phyloP scores from a whole-genome alignment of 2,329 filamentous ascomycete species.

The Phoma sp. region DNA sequence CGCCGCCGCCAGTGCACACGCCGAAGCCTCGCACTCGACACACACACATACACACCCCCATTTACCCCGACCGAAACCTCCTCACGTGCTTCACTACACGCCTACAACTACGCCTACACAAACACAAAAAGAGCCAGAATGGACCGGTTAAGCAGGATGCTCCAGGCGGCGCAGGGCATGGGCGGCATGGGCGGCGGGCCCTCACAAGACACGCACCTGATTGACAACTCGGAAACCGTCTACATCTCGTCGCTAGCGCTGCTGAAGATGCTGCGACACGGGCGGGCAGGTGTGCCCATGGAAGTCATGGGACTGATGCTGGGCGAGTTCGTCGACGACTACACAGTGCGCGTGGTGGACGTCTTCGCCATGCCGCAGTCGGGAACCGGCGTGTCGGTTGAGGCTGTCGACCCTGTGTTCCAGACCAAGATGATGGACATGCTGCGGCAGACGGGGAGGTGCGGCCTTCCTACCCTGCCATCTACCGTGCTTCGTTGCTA shows the following conservation, averaged over 20 bases:
- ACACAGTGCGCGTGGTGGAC: conserved; percentile 96
- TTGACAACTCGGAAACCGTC: conserved; percentile 99
- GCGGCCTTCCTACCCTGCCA: conserved; percentile 26
- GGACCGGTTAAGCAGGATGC: conserved; percentile 91
- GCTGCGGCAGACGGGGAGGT: conserved; percentile 96
- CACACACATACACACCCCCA: background rate
- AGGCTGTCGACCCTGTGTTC: conserved; percentile 97
- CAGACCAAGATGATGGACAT: conserved; percentile 99
- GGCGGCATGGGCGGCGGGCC: conserved; percentile 65
- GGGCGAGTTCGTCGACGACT: conserved; percentile 98
- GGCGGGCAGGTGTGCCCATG: conserved; percentile 97
- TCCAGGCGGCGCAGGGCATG: conserved; percentile 72
- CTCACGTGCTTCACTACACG: background rate
- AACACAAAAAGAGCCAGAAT: conserved; percentile 55
- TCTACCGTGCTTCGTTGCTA: conserved; percentile 23
- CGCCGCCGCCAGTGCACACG: background rate
- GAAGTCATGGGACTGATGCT: conserved; percentile 99
- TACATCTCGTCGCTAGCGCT: conserved; percentile 98
- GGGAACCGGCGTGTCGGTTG: conserved; percentile 96
- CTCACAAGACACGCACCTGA: conserved; percentile 77
- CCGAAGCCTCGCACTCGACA: background rate
- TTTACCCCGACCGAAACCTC: background rate
- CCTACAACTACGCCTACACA: background rate
- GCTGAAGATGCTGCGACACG: conserved; percentile 98
- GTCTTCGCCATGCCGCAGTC: conserved; percentile 99